Evolutionary conservation across 1,139 yeast genomes (phyloP).

Genomic region (Candida gigantensis): DNA sequence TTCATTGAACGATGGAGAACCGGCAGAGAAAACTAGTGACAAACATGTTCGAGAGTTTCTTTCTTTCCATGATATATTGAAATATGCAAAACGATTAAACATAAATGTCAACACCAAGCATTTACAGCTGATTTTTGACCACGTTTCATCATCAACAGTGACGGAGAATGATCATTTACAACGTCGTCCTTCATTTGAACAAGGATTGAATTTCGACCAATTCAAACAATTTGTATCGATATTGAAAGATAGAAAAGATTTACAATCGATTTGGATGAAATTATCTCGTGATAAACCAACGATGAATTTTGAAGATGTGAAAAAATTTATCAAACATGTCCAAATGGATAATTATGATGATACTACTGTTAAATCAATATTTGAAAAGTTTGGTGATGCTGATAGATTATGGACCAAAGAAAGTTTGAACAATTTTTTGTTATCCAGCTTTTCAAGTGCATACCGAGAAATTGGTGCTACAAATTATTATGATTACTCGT

Average conservation of each 20-base stretch:
- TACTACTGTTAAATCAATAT: slow-evolving; percentile 35
- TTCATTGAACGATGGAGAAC: slow-evolving; percentile 8
- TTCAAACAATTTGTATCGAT: slow-evolving; percentile 70
- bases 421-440: slow-evolving; percentile 51
- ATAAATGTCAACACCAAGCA: slow-evolving; percentile 50
- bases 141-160: slow-evolving; percentile 38
- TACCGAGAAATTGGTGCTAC: slow-evolving; percentile 23
- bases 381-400: slow-evolving; percentile 42
- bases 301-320: slow-evolving; percentile 47
- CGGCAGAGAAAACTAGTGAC: too few relatives aligned
- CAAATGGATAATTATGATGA: slow-evolving; percentile 51
- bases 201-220: slow-evolving; percentile 59
- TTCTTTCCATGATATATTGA: slow-evolving; percentile 67
- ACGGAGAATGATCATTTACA: neutral
- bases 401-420: slow-evolving; percentile 45
- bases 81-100: slow-evolving; percentile 66
- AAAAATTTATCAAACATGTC: slow-evolving; percentile 43
- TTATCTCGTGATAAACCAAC: slow-evolving; percentile 31
- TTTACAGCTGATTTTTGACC: slow-evolving; percentile 42
- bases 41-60: slow-evolving; percentile 38
- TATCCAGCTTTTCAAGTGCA: slow-evolving; percentile 48
- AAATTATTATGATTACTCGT: slow-evolving; percentile 61
- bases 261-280: slow-evolving; percentile 32
- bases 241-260: slow-evolving; percentile 37
- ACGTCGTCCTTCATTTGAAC: slow-evolving; percentile 12